Evolutionary conservation across 129 eudicot genomes (phyloP), one percentile per base, ranked within the genome.

Genomic region (Helichrysum umbraculigerum): DNA sequence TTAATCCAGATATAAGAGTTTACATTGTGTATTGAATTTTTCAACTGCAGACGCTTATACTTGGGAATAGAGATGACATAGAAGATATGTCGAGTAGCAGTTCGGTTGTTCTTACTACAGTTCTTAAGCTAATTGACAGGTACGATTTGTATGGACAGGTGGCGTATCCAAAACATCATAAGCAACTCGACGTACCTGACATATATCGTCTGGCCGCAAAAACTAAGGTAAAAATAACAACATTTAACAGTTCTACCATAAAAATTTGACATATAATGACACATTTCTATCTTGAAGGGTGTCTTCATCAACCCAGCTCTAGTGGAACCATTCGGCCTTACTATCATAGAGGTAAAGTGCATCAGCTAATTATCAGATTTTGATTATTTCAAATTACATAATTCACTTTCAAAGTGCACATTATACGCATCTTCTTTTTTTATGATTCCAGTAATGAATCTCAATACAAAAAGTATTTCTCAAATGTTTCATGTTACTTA

Each of bases 241-340:
- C 64, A 58, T n/a, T 62, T 63, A 28, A 51, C 52, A 73, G 7
- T 44, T 47, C 9, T 12, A 42, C 9, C 25, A 8, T 2, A 22
- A 16, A 70, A 16, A 25, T 14, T 56, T 30, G 28, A 60, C 70
- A 22, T 22, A 16, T 28, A 17, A 63, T 71, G 81, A 79, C 56
- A 50, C 77, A 47, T 71, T 83, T 80, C 56, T 73, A 66, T 83
- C 69, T 77, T 84, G 72, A 86, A 90, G 96, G 96, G 93, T 17
- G 96, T 91, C 61, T 91, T 91, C 78, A 88, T 91, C 81, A 91
- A 91, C 83, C 96, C 96, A 67, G 96, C 96, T 68, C 86, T 90
- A 4, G 93, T 90, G 74, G 96, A 91, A 79, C 96, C 96, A 54
- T 88, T 91, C 71, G 93, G 93, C 70, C 88, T 88, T 65, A 88